Evolutionary conservation across 2,329 filamentous ascomycete species (phyloP), one percentile per base, ranked within the genome.

Genomic region (Monosporascus sp.): DNA sequence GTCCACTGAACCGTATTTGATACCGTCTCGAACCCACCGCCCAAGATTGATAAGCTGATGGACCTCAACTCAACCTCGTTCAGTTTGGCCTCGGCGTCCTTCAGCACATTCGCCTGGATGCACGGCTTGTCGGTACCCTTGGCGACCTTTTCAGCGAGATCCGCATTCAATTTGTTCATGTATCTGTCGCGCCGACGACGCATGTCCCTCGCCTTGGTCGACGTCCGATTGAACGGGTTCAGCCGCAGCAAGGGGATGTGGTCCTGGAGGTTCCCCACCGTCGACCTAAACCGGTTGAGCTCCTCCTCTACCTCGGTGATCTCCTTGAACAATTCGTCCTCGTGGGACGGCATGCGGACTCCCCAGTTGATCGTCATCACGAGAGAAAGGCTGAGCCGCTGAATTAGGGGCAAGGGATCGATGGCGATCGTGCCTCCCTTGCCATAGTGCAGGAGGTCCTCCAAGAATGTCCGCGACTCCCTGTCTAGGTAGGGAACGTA

Each of bases 401-500:
- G 84, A 67, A 90, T 87, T 69, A 91, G 88, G 0, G 84, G 78
- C 7, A 82, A 83, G 0, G 88, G 88, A 56, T 92, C 85, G 36
- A 93, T 73, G 47, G 90, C 85, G 2, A 75, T 62, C 0, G 74
- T 72, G 1, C 88, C 89, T 11, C 78, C 73, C 39, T 82, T 73
- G 60, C 81, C 83, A 60, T 90, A 85, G 1, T 78, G 68, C 36
- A 88, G 74, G 41, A 93, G 76, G 60, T 93, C 88, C 57, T 83
- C 84, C 69, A 93, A 86, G 51, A 85, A 88, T 15, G 81, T 79
- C 15, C 78, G 84, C 27, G 84, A 83, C 67, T 93, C 89, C 25
- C 91, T 81, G 60, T 93, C 89, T 49, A 93, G 84, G 60, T 91
- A 89, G 0, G 89, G 88, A 82, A 91, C 88, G 67, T 93, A 93